Conservation (phyloP, 345 rosid genomes). For the Euclidium syriacum region DNA sequence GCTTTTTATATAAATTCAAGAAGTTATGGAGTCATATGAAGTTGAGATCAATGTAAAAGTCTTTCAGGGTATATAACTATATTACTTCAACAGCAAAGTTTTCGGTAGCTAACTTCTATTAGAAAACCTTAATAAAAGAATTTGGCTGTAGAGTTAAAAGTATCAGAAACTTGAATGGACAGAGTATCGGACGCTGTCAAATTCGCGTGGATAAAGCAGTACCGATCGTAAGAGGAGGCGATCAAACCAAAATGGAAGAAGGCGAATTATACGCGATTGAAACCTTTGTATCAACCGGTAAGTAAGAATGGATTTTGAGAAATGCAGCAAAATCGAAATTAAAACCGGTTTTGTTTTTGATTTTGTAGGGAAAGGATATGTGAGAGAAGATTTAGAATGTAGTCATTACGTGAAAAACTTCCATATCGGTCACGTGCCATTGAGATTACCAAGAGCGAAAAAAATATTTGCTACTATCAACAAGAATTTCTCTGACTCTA, state of each 20-base stretch:
- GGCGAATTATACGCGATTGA: constrained; percentile 78
- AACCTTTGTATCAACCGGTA: constrained; percentile 78
- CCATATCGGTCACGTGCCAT: constrained; percentile 69
- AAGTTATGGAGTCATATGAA: constrained; percentile 94
- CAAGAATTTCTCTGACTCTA: constrained; percentile 87
- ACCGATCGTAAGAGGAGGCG: constrained; percentile 75
- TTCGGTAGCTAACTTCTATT: not conserved
- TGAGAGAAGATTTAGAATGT: constrained; percentile 91
- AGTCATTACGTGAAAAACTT: constrained; percentile 91
- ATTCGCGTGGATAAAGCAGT: constrained; percentile 79
- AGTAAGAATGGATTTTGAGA: not conserved
- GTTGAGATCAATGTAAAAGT: constrained; percentile 91
- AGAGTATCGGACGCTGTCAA: constrained; percentile 68
- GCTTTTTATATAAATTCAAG: too few relatives aligned
- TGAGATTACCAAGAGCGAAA: constrained; percentile 87
- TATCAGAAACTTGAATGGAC: constrained; percentile 83
- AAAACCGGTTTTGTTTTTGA: not conserved
- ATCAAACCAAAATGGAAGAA: constrained; percentile 87
- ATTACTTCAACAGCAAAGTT: too few relatives aligned
- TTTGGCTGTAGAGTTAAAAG: constrained; percentile 98
- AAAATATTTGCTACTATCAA: constrained; percentile 87
- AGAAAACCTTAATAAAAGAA: too few relatives aligned
- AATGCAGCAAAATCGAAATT: not conserved
- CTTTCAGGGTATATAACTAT: constrained; percentile 93
- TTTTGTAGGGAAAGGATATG: constrained; percentile 81